Evolutionary conservation across 1,284 basidiomycete genomes (phyloP), one percentile per base, ranked within the genome.

Genomic region (Phylloporus gajari): DNA sequence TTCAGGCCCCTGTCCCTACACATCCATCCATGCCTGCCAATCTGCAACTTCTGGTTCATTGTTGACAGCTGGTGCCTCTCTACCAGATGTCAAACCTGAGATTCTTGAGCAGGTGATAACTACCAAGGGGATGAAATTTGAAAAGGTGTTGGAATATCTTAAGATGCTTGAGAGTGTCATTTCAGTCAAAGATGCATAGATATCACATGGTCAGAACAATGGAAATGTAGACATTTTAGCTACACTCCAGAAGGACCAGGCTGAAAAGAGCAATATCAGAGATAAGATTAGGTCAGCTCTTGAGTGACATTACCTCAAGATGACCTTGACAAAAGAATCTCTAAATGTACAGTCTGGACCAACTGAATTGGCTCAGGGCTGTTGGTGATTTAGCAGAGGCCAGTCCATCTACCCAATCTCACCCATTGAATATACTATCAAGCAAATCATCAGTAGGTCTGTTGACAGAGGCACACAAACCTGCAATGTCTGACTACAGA

Each of bases 141-240:
- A 70, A 60, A 77, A 81, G 35, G 38, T 82, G 68, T 65, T 80
- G 67, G 80, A 80, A 25, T 77, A 68, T 42, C 67, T 80, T 13
- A 75, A 69, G 40, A 40, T 1, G 9, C 27, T 81, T 6, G 81
- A 82, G 1, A 71, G 25, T 48, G 72, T 76, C 0, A 65, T 80
- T 25, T 9, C 0, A 1, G 3, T 1, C 12, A 53, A 71, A 13
- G 76, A 82, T 4, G 21, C 38, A 17, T 68, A 68, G 65, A 73
- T 81, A 38, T 51, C 67, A 38, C 60, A 61, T 38, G 74, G 74
- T 53, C 74, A 73, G 46, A 70, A 59, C 21, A 25, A 66, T 27
- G 81, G 78, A 46, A 77, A 83, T 53, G 9, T 60, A 25, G 66
- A 46, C 11, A 21, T 68, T 40, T 27, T 77, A 25, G 63, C 71